phyloP scores from a whole-genome alignment of 352 stramenopile species.

The Phytophthora litchii region DNA sequence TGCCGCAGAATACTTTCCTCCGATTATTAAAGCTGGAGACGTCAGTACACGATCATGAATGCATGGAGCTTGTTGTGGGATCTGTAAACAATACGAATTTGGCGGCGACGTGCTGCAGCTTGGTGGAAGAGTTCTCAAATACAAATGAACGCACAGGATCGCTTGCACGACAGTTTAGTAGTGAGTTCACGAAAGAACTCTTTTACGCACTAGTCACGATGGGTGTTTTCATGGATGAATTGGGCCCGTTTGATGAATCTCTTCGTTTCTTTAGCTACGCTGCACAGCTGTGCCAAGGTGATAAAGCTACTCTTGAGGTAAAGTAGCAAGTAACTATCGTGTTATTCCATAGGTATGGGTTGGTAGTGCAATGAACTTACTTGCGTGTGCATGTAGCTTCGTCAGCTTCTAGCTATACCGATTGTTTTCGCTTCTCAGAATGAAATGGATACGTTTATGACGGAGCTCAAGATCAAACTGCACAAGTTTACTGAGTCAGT shows the following conservation, averaged over 20 bases:
- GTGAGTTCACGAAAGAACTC: slow-evolving; percentile 48
- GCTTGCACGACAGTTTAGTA: slow-evolving; percentile 33
- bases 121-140: not conserved
- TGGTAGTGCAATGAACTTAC: not conserved
- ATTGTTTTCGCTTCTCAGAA: slow-evolving; percentile 36
- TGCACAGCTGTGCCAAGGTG: slow-evolving; percentile 37
- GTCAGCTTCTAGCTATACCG: slow-evolving; percentile 34
- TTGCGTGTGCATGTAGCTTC: slow-evolving; percentile 18
- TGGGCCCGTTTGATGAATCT: slow-evolving; percentile 54
- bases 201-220: slow-evolving; percentile 57
- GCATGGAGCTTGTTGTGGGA: slow-evolving; percentile 16
- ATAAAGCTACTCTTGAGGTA: slow-evolving; percentile 49
- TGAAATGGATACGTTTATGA: slow-evolving; percentile 30
- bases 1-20: slow-evolving; percentile 30
- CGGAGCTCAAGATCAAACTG: slow-evolving; percentile 14
- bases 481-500: slow-evolving; percentile 5
- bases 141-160: not conserved
- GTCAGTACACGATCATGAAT: slow-evolving; percentile 30
- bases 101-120: slow-evolving; percentile 8
- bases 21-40: slow-evolving; percentile 21
- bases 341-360: not conserved
- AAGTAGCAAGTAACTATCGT: not conserved
- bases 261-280: slow-evolving; percentile 47
- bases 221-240: slow-evolving; percentile 70
- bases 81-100: slow-evolving; percentile 11